Evolutionary conservation across 257 asterid species (phyloP), one percentile per base, ranked within the genome.

Genomic region (Solanum habrochaites): DNA sequence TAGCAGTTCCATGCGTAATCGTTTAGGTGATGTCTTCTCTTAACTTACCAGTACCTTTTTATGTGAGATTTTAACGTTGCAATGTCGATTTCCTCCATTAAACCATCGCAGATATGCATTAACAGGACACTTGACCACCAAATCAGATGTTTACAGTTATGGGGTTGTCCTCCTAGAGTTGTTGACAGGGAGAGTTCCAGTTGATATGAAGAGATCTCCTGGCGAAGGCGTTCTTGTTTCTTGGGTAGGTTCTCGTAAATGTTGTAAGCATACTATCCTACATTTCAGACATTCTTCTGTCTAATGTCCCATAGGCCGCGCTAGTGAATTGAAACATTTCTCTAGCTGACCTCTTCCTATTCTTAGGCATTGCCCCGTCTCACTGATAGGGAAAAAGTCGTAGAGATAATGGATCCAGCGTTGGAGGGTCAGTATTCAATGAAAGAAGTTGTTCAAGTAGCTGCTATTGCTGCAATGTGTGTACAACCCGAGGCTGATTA

Each of bases 401-500:
- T 93, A 8, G 86, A 92, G 88, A 95, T 96, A 12, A 96, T 96
- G 98, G 99, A 96, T 89, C 98, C 96, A 1, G 91, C 89, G 13
- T 40, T 96, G 58, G 99, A 95, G 89, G 98, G 98, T 27, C 97
- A 94, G 87, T 94, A 93, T 90, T 92, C 98, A 6, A 89, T 92
- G 95, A 95, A 95, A 93, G 99, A 96, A 88, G 97, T 91, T 27
- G 88, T 95, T 89, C 99, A 96, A 88, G 94, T 96, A 9, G 98
- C 98, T 0, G 98, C 99, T 23, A 95, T 96, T 64, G 98, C 98
- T 58, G 98, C 98, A 52, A 95, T 95, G 98, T 96, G 98, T 80
- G 95, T 96, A 23, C 98, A 95, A 64, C 91, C 97, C 1, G 99
- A 96, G 93, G 98, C 98, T 5, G 99, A 96, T 86, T 96, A 96